Base-by-base conservation (phyloP, 2,329 filamentous ascomycete species). In the Aspergillus sp. region DNA sequence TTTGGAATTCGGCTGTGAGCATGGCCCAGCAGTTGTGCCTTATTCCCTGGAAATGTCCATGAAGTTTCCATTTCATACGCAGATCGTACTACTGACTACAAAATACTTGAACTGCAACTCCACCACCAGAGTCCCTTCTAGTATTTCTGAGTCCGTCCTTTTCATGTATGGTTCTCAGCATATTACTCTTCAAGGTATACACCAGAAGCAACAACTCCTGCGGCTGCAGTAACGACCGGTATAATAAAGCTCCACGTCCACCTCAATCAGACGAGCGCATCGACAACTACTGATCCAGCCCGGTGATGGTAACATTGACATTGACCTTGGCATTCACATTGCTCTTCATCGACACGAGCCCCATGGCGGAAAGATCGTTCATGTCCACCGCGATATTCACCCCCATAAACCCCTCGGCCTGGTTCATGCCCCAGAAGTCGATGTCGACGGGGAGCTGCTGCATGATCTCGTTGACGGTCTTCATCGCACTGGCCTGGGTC, bases 301-400 rank as follows among this genome's bases (percentile, higher is more conserved):
- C 45, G 1, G 10, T 20, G 29, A 47, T 47, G 23, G 45, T 47
- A 13, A 47, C 45, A 11, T 47, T 36, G 25, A 47, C 34, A 38
- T 38, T 36, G 20, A 47, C 34, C 29, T 47, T 47, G 17, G 45
- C 45, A 25, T 47, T 47, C 29, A n/a, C 14, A 5, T 47, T 32
- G 11, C 29, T 36, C 17, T 4, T 13, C 45, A 47, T 16, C 13
- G 31, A 21, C 9, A 47, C 45, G 7, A 47, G 17, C 13, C 45
- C 45, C 31, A 36, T 47, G 13, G 19, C 16, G 9, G 13, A 29
- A 13, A 47, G 19, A 7, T 47, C 45, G 29, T 47, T 14, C 45
- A 47, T 47, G 20, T 36, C 31, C 31, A 47, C 17, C 14, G 32
- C n/a, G 9, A 47, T 19, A 6, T 38, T 47, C 17, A 47, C 45